Conservation (phyloP, 805 yeast genomes). For the Metschnikowia lachancei region DNA sequence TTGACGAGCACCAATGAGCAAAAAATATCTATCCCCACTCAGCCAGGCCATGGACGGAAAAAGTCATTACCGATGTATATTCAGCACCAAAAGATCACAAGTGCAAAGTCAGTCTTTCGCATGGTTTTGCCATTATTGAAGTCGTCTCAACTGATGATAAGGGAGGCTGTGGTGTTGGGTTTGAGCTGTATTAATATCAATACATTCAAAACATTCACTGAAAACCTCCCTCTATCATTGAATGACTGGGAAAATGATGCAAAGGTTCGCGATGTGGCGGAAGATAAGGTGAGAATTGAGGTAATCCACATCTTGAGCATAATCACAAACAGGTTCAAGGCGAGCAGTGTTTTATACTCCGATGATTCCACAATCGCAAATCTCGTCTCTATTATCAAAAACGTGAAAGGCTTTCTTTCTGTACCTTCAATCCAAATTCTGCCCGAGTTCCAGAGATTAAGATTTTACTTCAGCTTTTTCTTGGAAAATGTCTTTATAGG, state of each 20-base stretch:
- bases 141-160: constrained; percentile 63
- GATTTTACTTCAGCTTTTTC: constrained; percentile 82
- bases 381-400: constrained; percentile 59
- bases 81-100: constrained; percentile 88
- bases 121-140: constrained; percentile 81
- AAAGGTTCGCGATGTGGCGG: constrained; percentile 32
- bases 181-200: constrained; percentile 87
- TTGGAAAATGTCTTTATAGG: constrained; percentile 71
- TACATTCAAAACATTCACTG: constrained; percentile 77
- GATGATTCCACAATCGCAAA: constrained; percentile 71
- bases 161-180: constrained; percentile 88
- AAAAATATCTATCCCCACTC: constrained; percentile 52
- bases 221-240: constrained; percentile 63
- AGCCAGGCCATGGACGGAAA: constrained; percentile 62
- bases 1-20: constrained; percentile 88
- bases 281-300: constrained; percentile 63
- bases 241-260: constrained; percentile 43
- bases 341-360: constrained; percentile 47
- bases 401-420: constrained; percentile 58
- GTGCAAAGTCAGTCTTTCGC: constrained; percentile 84
- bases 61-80: constrained; percentile 76
- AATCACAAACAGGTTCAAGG: constrained; percentile 59
- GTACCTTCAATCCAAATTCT: constrained; percentile 57
- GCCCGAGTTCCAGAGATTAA: constrained; percentile 68
- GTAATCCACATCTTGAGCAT: constrained; percentile 70